phyloP scores from a whole-genome alignment of 228 moss, liverwort and hornwort species.

The Sphagnum magellanicum region DNA sequence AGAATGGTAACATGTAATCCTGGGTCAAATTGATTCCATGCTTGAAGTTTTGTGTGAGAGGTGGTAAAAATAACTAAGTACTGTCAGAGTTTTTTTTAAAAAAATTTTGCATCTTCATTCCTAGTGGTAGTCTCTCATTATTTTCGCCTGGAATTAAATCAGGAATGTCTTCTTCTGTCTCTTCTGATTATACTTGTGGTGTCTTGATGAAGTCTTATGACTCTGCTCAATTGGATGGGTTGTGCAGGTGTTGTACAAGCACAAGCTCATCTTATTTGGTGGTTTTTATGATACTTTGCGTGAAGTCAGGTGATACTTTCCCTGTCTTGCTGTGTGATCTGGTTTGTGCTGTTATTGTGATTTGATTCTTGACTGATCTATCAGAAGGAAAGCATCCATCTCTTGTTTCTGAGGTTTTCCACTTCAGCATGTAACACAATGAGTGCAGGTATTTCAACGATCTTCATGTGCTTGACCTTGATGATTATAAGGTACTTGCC shows the following conservation, averaged over 20 bases:
- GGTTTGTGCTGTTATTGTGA: too few species aligned
- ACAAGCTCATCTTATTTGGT: conserved; percentile 74
- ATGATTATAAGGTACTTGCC: conserved; percentile 68
- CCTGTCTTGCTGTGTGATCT: neutral
- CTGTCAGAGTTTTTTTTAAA: too few species aligned
- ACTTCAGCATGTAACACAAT: neutral
- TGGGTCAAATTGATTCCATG: too few species aligned
- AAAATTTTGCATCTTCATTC: too few species aligned
- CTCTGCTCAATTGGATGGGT: neutral
- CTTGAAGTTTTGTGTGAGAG: too few species aligned
- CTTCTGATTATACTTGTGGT: neutral
- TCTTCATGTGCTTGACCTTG: conserved; percentile 74
- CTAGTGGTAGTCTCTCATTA: too few species aligned
- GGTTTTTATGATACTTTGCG: conserved; percentile 85
- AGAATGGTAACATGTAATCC: conserved; percentile 44
- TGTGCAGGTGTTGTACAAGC: conserved; percentile 62
- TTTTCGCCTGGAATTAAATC: too few species aligned
- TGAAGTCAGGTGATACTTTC: conserved; percentile 57
- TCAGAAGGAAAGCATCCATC: too few species aligned
- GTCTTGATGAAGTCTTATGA: neutral
- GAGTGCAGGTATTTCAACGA: conserved; percentile 71
- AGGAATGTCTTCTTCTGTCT: too few species aligned
- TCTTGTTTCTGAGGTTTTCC: too few species aligned
- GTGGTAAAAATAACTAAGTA: too few species aligned
- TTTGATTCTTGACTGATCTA: too few species aligned